phyloP scores from a whole-genome alignment of 768 basidiomycete genomes.

The Russula olivacea region DNA sequence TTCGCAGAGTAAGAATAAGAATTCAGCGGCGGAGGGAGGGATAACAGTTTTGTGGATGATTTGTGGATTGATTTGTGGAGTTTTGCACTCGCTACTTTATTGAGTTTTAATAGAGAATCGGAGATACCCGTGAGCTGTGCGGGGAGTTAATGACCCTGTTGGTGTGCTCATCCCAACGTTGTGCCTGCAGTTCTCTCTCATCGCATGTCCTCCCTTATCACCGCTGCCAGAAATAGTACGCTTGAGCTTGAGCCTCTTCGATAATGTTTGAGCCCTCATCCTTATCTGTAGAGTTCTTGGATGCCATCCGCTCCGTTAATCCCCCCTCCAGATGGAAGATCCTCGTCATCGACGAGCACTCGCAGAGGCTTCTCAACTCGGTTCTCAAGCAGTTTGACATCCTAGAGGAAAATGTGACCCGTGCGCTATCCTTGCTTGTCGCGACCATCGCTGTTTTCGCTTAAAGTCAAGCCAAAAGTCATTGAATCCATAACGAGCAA shows the following conservation, averaged over 20 bases:
- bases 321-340: slow-evolving; percentile 94
- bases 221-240: slow-evolving; percentile 39
- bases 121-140: slow-evolving; percentile 12
- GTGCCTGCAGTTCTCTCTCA: not conserved
- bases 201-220: slow-evolving; percentile 39
- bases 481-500: slow-evolving; percentile 84
- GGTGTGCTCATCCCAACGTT: not conserved
- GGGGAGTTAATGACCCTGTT: too few species aligned
- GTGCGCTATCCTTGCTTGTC: slow-evolving; percentile 45
- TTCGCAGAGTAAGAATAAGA: not conserved
- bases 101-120: not conserved
- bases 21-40: not conserved
- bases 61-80: not conserved
- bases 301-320: slow-evolving; percentile 80
- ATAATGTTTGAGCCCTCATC: not conserved
- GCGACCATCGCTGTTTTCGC: not conserved
- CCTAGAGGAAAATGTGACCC: slow-evolving; percentile 90
- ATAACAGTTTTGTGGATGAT: not conserved
- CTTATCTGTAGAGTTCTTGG: slow-evolving; percentile 63
- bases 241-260: not conserved
- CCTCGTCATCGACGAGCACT: slow-evolving; percentile 91
- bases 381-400: slow-evolving; percentile 94
- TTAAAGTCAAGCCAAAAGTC: slow-evolving; percentile 44
- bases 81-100: not conserved
- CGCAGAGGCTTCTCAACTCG: slow-evolving; percentile 74